These are phyloP conservation scores for Penicillium pulvis DNA, from an alignment of 495 filamentous ascomycete genomes.

Conservation along the genomic window DNA sequence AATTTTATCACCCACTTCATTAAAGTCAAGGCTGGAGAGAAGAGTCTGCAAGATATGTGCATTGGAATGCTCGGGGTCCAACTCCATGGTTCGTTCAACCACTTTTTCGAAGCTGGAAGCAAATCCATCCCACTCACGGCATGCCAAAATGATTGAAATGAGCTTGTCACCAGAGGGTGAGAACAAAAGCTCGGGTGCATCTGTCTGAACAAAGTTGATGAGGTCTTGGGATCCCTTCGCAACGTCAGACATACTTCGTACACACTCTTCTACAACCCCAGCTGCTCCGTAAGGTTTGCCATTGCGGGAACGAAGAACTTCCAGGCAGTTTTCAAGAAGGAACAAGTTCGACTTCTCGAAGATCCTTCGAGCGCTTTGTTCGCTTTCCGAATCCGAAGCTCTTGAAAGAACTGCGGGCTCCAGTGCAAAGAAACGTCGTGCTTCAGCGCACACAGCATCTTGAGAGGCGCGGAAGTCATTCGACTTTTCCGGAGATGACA, in stretches of 20 bases:
- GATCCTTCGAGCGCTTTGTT: slow-evolving; percentile 20
- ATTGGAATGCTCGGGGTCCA: slow-evolving; percentile 43
- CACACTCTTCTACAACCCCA: slow-evolving; percentile 56
- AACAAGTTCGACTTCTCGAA: slow-evolving; percentile 31
- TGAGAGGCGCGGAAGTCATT: slow-evolving; percentile 74
- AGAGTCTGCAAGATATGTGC: slow-evolving; percentile 43
- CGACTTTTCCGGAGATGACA: slow-evolving; percentile 76
- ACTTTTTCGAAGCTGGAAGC: slow-evolving; percentile 41
- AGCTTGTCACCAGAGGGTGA: slow-evolving; percentile 56
- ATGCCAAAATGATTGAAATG: slow-evolving; percentile 42
- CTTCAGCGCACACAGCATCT: slow-evolving; percentile 59
- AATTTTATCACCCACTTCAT: slow-evolving; percentile 36
- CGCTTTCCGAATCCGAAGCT: slow-evolving; percentile 29
- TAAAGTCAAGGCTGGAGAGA: slow-evolving; percentile 42
- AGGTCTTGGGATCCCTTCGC: slow-evolving; percentile 38
- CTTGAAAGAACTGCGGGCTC: slow-evolving; percentile 48
- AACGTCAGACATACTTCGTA: slow-evolving; percentile 45
- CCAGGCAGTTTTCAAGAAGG: slow-evolving; percentile 53
- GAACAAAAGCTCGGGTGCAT: slow-evolving; percentile 53
- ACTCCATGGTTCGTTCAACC: slow-evolving; percentile 39
- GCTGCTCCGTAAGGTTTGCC: slow-evolving; percentile 85
- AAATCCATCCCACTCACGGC: slow-evolving; percentile 45
- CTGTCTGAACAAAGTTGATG: slow-evolving; percentile 44
- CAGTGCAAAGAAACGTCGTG: slow-evolving; percentile 63
- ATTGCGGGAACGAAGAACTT: slow-evolving; percentile 58